Evolutionary conservation across 352 stramenopile genomes (phyloP).

Genomic region (Pythium coloratum): DNA sequence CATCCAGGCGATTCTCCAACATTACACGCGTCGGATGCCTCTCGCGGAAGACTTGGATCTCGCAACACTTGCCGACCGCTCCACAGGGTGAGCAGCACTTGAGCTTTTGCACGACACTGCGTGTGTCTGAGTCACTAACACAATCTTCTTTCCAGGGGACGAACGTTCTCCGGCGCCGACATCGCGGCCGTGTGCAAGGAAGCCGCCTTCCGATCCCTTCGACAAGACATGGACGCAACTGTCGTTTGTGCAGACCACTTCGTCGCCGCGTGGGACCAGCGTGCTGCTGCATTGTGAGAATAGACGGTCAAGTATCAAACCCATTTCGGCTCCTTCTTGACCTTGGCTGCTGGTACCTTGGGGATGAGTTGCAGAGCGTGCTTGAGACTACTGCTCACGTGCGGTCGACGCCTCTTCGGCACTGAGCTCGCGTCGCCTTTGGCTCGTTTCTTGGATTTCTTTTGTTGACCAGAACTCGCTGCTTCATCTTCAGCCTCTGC

Average conservation of each 20-base stretch:
- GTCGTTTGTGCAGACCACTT: slow-evolving; percentile 46
- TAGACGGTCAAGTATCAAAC: background rate
- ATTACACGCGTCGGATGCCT: slow-evolving; percentile 73
- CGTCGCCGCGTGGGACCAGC: slow-evolving; percentile 47
- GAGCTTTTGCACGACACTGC: background rate
- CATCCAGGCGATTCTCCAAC: slow-evolving; percentile 57
- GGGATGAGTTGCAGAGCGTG: slow-evolving; percentile 26
- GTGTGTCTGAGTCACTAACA: background rate
- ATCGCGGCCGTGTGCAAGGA: slow-evolving; percentile 76
- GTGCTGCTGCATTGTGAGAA: slow-evolving; percentile 7
- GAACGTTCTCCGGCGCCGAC: slow-evolving; percentile 59
- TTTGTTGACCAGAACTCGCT: background rate
- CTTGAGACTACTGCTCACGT: slow-evolving; percentile 18
- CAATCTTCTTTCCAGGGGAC: slow-evolving; percentile 23
- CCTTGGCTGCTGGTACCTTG: background rate
- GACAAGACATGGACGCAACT: slow-evolving; percentile 49
- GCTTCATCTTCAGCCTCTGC: slow-evolving; percentile 2
- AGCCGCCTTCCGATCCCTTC: slow-evolving; percentile 74
- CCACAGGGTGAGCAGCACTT: slow-evolving; percentile 35
- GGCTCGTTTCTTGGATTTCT: slow-evolving; percentile 6
- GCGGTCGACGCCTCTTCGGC: slow-evolving; percentile 8
- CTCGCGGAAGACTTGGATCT: slow-evolving; percentile 59
- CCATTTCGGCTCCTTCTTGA: slow-evolving; percentile 18
- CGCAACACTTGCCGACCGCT: slow-evolving; percentile 33
- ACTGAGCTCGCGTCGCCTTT: background rate